A percentile compares a stretch with the other conserved stretches of the same genome.
Conservation (phyloP, 1,284 basidiomycete genomes). For the Tilletia walkeri region DNA sequence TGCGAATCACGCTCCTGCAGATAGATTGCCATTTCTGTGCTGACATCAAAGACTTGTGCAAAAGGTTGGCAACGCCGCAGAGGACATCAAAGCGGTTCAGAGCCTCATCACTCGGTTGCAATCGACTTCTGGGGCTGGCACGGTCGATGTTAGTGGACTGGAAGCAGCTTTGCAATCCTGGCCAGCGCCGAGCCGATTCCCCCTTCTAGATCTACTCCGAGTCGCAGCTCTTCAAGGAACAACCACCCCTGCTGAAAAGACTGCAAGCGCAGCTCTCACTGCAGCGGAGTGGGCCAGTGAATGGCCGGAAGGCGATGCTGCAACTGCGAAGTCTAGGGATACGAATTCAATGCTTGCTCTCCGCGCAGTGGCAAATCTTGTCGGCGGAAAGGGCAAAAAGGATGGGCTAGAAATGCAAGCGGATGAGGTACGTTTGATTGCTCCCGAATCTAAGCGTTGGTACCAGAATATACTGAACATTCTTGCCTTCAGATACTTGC, state of each 20-base stretch:
- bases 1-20: neutral
- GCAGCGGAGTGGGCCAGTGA: slow-evolving; percentile 68
- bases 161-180: slow-evolving; percentile 69
- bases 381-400: slow-evolving; percentile 58
- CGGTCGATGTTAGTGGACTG: slow-evolving; percentile 32
- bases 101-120: neutral
- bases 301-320: slow-evolving; percentile 58
- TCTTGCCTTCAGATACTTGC: slow-evolving; percentile 19
- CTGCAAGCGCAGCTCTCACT: slow-evolving; percentile 67
- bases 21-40: too few relatives aligned
- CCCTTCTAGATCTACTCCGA: slow-evolving; percentile 84
- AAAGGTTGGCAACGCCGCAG: neutral
- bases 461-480: slow-evolving; percentile 17
- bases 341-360: slow-evolving; percentile 83
- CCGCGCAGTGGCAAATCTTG: slow-evolving; percentile 76
- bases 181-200: slow-evolving; percentile 78
- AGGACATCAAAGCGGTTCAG: neutral
- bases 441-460: too few relatives aligned
- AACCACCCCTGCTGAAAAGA: slow-evolving; percentile 60
- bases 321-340: slow-evolving; percentile 67
- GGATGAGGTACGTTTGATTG: slow-evolving; percentile 59
- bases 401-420: slow-evolving; percentile 45
- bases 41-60: too few relatives aligned
- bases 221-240: slow-evolving; percentile 67
- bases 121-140: neutral